Base-by-base conservation (phyloP, 345 rosid species). In the Eucalyptus sp. region DNA sequence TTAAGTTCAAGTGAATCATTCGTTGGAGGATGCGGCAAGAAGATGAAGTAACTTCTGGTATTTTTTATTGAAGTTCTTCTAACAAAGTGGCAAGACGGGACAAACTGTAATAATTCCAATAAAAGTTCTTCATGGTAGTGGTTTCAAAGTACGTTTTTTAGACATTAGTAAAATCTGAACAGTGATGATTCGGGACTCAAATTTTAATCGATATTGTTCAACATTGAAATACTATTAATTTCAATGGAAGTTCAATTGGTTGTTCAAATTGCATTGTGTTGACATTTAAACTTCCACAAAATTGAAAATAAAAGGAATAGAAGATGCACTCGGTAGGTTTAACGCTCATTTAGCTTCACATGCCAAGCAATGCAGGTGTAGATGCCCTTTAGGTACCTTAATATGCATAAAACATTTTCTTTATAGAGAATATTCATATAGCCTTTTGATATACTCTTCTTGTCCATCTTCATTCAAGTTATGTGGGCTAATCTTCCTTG, bases 121-220 rank as follows among this genome's bases (percentile, higher is more conserved):
- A n/a, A n/a, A n/a, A n/a, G 52, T 50, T 15, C 66, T 60, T 60
- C 66, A 60, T 27, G 66, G 66, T 27, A 0, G 8, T 5, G 66
- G 66, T 27, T 56, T 56, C 29, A 56, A 24, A 24, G 13, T 56
- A 22, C 62, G 4, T 56, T 54, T 24, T 56, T n/a, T n/a, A n/a
- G n/a, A 56, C 6, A 56, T 0, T 56, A 18, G 29, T 9, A 1
- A 24, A 24, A 20, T 56, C 3, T 22, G 0, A 56, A 24, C 62
- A 56, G 13, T 22, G 13, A 25, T 27, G 31, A 8, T 27, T 27
- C n/a, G n/a, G 4, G 31, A 27, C 16, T 60, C 13, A 60, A 60
- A 27, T 5, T 60, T 27, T 12, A 27, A 60, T 60, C 27, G 31
- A 60, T 27, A 27, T 2, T 5, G 66, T 60, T 60, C 31, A 60